A percentile compares a stretch with the other conserved stretches of the same genome.
phyloP scores from a whole-genome alignment of 1,284 basidiomycete species.

The Ceratobasidium sp. region DNA sequence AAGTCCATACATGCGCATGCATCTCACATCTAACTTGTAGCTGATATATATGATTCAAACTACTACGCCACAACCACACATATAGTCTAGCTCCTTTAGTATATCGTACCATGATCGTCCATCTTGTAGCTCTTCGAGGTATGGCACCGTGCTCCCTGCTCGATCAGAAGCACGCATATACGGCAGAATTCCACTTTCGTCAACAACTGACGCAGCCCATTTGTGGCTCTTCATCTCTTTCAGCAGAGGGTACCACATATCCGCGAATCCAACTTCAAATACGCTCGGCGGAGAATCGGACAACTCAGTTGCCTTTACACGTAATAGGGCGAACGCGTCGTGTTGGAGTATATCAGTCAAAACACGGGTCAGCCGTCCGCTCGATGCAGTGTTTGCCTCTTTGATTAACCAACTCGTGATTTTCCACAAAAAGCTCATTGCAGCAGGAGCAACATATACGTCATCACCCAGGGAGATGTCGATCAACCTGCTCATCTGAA shows the following conservation, averaged over 20 bases:
- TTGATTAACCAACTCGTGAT: background rate
- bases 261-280: background rate
- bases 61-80: background rate
- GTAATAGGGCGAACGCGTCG: background rate
- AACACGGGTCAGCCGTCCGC: background rate
- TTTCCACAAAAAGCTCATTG: background rate
- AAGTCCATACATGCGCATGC: background rate
- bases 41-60: too few relatives aligned
- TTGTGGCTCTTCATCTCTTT: background rate
- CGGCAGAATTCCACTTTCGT: background rate
- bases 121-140: background rate
- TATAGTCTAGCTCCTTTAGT: background rate
- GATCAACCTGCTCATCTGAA: background rate
- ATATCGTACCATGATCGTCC: background rate
- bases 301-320: background rate
- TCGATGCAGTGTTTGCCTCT: too few relatives aligned
- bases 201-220: background rate
- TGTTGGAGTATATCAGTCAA: background rate
- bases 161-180: too few relatives aligned
- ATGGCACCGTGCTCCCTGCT: background rate
- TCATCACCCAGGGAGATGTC: background rate
- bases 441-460: background rate
- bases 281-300: background rate
- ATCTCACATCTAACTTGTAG: background rate
- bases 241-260: conserved; percentile 7